These are phyloP conservation scores for Capsicum pubescens DNA, from an alignment of 257 asterid genomes.

Conservation along the genomic window DNA sequence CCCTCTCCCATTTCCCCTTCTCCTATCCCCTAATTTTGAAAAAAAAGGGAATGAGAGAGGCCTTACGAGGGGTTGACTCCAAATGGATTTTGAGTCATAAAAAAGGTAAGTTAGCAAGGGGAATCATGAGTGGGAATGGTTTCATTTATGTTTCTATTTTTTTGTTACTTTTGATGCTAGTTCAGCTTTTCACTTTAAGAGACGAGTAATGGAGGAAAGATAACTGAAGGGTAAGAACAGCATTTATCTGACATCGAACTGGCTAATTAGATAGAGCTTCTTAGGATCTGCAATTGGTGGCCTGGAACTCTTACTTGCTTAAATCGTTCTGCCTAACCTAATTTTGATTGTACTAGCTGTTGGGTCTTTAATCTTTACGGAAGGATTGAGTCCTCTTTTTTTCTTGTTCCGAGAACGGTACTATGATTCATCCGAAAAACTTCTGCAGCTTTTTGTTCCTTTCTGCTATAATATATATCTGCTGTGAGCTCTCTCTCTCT, in stretches of 20 bases:
- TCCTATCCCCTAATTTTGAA: too few species aligned
- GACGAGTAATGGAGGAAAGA: neutral
- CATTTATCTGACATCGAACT: neutral
- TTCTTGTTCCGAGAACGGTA: neutral
- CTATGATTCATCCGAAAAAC: neutral
- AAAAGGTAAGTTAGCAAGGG: neutral
- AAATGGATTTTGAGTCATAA: neutral
- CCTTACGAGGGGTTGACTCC: too few species aligned
- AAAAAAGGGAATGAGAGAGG: too few species aligned
- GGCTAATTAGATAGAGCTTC: neutral
- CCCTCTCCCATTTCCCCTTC: too few species aligned
- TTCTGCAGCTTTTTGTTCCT: neutral
- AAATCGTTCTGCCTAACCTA: slow-evolving; percentile 19
- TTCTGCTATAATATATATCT: neutral
- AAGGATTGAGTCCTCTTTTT: neutral
- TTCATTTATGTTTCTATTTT: neutral
- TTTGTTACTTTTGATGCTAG: neutral
- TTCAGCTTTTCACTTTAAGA: neutral
- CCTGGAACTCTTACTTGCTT: slow-evolving; percentile 10
- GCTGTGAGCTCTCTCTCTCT: neutral
- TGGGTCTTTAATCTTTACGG: neutral
- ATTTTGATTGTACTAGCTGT: neutral
- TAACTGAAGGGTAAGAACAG: neutral
- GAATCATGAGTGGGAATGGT: neutral
- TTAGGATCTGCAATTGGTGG: neutral